Percentiles rank a stretch among this genome's conserved stretches.
Conservation (phyloP, 768 basidiomycete genomes). For the Fistulinella prunicolor region DNA sequence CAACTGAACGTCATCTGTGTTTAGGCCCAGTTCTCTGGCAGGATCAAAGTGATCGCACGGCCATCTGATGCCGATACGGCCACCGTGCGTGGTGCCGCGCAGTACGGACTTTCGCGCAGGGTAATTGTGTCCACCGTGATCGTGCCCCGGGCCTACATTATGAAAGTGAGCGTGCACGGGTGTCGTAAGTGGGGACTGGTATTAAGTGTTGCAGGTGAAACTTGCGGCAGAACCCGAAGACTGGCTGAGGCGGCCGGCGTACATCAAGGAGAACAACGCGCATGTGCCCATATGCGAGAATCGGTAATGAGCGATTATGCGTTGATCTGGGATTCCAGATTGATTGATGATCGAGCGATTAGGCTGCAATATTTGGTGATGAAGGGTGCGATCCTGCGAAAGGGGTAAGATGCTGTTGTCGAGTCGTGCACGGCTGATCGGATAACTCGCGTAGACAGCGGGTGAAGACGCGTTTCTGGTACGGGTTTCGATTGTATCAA, state of each 20-base stretch:
- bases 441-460: slow-evolving; percentile 55
- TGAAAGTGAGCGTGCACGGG: slow-evolving; percentile 55
- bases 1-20: slow-evolving; percentile 12
- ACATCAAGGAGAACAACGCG: slow-evolving; percentile 74
- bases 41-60: slow-evolving; percentile 73
- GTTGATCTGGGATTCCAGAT: slow-evolving; percentile 3
- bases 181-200: slow-evolving; percentile 1
- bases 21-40: slow-evolving; percentile 63
- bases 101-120: slow-evolving; percentile 76
- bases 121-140: slow-evolving; percentile 80
- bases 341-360: slow-evolving; percentile 20
- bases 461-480: slow-evolving; percentile 82
- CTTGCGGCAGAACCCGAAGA: slow-evolving; percentile 86
- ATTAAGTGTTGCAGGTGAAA: slow-evolving; percentile 59
- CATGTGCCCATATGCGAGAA: slow-evolving; percentile 82
- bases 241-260: slow-evolving; percentile 80
- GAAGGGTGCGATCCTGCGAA: slow-evolving; percentile 82
- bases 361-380: slow-evolving; percentile 86
- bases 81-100: slow-evolving; percentile 83
- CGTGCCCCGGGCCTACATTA: slow-evolving; percentile 78
- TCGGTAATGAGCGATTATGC: slow-evolving; percentile 42
- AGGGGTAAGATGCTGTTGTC: slow-evolving; percentile 57
- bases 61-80: slow-evolving; percentile 88
- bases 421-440: slow-evolving; percentile 14
- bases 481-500: slow-evolving; percentile 24